Conservation (phyloP, 2,329 filamentous ascomycete species). For the Furcasterigmium furcatum region DNA sequence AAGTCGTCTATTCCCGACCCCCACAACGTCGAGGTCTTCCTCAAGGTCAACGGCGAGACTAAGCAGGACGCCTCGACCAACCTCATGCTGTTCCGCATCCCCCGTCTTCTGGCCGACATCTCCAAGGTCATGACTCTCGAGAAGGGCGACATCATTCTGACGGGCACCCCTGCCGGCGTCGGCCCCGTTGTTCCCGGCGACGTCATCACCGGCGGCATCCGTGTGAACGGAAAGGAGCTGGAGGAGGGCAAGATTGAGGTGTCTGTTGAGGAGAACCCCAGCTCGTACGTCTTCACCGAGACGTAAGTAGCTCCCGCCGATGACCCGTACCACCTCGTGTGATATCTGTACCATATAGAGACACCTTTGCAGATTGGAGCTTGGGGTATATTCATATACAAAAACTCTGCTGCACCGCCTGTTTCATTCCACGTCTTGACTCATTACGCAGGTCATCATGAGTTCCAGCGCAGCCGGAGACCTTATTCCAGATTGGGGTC, state of each 20-base stretch:
- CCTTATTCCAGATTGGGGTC: slow-evolving; percentile 53
- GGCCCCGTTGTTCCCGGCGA: slow-evolving; percentile 83
- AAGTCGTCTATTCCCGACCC: slow-evolving; percentile 81
- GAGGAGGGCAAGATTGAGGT: slow-evolving; percentile 85
- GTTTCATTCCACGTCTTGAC: not conserved
- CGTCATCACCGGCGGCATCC: slow-evolving; percentile 79
- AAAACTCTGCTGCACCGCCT: too few species aligned
- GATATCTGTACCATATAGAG: not conserved
- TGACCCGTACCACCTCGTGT: too few species aligned
- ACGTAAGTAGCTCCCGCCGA: slow-evolving; percentile 41
- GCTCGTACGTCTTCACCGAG: slow-evolving; percentile 74
- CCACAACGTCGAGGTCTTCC: slow-evolving; percentile 81
- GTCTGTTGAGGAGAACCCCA: slow-evolving; percentile 72
- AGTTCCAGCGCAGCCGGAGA: not conserved
- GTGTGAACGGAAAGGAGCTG: slow-evolving; percentile 76
- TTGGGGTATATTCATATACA: slow-evolving; percentile 1
- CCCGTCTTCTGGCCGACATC: slow-evolving; percentile 84
- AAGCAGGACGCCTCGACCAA: slow-evolving; percentile 87
- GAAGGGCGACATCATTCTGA: slow-evolving; percentile 88
- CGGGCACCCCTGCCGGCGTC: slow-evolving; percentile 96
- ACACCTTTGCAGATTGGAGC: too few species aligned
- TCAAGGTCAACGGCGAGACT: slow-evolving; percentile 76
- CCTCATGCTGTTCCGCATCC: slow-evolving; percentile 91
- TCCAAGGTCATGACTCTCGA: slow-evolving; percentile 93
- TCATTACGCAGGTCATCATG: not conserved